Conservation (phyloP, 345 rosid species). For the Passiflora organensis region DNA sequence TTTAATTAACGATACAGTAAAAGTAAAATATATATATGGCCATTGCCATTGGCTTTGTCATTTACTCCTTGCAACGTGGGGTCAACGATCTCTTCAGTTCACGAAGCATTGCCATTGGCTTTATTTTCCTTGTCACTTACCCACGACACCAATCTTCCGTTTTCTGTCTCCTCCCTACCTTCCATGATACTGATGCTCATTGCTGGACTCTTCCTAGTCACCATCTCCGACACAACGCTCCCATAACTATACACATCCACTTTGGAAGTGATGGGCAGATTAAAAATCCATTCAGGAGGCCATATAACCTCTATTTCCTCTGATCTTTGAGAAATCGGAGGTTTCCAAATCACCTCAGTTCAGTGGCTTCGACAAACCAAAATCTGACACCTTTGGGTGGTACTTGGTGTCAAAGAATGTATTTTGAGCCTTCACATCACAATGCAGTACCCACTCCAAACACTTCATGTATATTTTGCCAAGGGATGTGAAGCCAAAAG, state of each 20-base stretch:
- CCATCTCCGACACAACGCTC: too few relatives aligned
- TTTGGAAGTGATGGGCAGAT: constrained; percentile 9
- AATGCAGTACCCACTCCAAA: constrained; percentile 16
- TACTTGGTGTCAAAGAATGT: constrained; percentile 4
- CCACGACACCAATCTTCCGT: constrained; percentile 3
- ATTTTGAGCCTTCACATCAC: constrained; percentile 14
- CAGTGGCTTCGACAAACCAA: constrained; percentile 6
- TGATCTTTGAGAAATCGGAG: constrained; percentile 5
- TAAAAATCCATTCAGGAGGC: too few relatives aligned
- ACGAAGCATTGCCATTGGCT: not conserved
- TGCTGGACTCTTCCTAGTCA: constrained; percentile 14
- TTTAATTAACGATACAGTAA: too few relatives aligned
- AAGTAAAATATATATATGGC: too few relatives aligned
- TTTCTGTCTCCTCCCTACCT: not conserved
- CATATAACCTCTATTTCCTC: too few relatives aligned
- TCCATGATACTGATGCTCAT: too few relatives aligned
- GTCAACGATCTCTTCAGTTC: constrained; percentile 16
- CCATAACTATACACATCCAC: constrained; percentile 15
- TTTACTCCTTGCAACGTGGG: constrained; percentile 9
- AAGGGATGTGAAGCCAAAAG: too few relatives aligned
- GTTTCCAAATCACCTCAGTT: not conserved
- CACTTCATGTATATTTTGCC: constrained; percentile 13
- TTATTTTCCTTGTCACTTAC: constrained; percentile 9
- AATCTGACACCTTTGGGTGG: constrained; percentile 10
- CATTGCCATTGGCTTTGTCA: constrained; percentile 2